Percentiles rank a stretch among this genome's conserved stretches.
Conservation (phyloP, 495 filamentous ascomycete genomes). For the Thermothielavioides terrestris region DNA sequence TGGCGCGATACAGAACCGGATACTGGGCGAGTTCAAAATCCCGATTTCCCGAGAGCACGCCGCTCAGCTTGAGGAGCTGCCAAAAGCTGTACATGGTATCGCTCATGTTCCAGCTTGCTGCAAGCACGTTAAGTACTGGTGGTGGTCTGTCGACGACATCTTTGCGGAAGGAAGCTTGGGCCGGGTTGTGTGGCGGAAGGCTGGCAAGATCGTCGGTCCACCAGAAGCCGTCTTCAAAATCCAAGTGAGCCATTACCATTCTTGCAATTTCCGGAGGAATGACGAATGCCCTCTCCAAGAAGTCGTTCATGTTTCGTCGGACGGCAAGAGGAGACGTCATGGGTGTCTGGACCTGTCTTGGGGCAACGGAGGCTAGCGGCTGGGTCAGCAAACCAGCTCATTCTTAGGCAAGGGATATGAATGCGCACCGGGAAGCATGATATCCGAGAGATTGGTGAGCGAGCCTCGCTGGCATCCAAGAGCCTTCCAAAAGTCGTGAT, state of each 20-base stretch:
- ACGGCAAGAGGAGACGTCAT: conserved; percentile 41
- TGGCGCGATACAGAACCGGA: conserved; percentile 40
- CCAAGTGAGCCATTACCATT: conserved; percentile 35
- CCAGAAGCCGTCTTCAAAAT: conserved; percentile 45
- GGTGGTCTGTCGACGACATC: conserved; percentile 35
- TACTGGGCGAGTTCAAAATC: conserved; percentile 33
- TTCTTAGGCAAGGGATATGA: background rate
- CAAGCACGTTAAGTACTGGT: conserved; percentile 35
- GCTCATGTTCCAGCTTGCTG: conserved; percentile 40
- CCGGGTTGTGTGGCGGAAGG: conserved; percentile 36
- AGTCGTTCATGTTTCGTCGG: conserved; percentile 44
- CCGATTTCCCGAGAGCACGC: conserved; percentile 33
- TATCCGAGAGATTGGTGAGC: conserved; percentile 33
- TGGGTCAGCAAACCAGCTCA: conserved; percentile 3
- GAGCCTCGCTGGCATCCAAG: conserved; percentile 41
- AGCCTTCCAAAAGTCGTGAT: conserved; percentile 37
- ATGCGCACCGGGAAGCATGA: conserved; percentile 38
- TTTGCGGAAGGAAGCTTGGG: conserved; percentile 32
- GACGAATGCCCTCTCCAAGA: conserved; percentile 36
- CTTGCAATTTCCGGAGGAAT: conserved; percentile 28
- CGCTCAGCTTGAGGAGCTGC: conserved; percentile 38
- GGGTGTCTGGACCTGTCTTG: conserved; percentile 39
- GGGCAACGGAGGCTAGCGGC: conserved; percentile 32
- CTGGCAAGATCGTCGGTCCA: conserved; percentile 43
- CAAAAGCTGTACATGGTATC: conserved; percentile 37